Conservation (phyloP, 345 rosid genomes). For the Eucalyptus paniculata region DNA sequence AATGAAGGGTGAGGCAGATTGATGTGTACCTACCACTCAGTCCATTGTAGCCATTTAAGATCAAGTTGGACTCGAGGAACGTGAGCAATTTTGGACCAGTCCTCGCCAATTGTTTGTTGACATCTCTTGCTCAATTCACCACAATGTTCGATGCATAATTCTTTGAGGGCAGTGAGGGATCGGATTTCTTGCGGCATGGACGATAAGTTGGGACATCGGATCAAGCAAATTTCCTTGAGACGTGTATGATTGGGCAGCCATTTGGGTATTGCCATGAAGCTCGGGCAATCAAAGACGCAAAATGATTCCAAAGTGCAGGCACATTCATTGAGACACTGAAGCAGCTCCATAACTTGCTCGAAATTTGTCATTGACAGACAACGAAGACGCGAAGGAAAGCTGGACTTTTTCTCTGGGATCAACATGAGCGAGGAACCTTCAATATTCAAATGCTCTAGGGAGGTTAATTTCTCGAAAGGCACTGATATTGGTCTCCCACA, state of each 20-base stretch:
- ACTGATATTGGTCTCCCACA: neutral
- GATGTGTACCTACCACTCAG: neutral
- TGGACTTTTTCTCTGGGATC: neutral
- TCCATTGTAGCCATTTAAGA: neutral
- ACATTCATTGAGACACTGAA: neutral
- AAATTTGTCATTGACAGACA: rapidly evolving
- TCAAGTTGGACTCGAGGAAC: neutral
- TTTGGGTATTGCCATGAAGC: neutral
- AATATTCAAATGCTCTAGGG: neutral
- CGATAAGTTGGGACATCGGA: neutral
- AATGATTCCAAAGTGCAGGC: neutral
- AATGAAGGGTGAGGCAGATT: neutral
- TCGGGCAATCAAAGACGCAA: neutral
- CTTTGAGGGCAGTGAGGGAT: neutral
- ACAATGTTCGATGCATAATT: neutral
- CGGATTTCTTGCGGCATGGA: neutral
- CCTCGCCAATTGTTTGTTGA: neutral
- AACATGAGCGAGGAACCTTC: rapidly evolving
- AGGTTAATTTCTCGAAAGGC: neutral
- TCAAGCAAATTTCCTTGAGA: neutral
- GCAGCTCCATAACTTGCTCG: neutral
- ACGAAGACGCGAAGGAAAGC: neutral
- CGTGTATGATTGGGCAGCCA: neutral
- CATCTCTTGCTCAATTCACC: neutral
- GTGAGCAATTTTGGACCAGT: neutral